These are phyloP conservation scores for Neurospora sp. DNA, from an alignment of 495 filamentous ascomycete genomes.

Conservation along the genomic window DNA sequence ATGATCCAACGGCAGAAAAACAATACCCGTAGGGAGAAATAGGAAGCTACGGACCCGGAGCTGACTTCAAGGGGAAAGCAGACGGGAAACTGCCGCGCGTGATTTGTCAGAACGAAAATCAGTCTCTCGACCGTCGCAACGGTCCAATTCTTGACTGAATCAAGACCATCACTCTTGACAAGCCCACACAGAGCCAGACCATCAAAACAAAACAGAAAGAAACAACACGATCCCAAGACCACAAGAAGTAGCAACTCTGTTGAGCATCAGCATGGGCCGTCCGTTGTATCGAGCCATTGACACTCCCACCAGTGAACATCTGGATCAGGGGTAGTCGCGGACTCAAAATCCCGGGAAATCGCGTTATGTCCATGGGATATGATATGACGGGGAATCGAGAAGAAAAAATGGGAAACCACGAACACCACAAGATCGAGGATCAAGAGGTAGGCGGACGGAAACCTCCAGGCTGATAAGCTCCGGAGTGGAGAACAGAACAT, in stretches of 20 bases:
- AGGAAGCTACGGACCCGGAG: background rate
- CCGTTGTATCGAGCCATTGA: too few relatives aligned
- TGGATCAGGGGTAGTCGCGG: background rate
- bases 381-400: background rate
- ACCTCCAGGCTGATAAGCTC: background rate
- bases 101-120: background rate
- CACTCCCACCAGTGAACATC: background rate
- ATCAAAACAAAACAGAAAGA: too few relatives aligned
- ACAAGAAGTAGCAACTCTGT: too few relatives aligned
- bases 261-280: too few relatives aligned
- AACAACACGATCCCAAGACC: too few relatives aligned
- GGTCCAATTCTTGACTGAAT: too few relatives aligned
- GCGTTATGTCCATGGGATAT: background rate
- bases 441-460: background rate
- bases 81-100: background rate
- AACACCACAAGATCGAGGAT: background rate
- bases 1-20: background rate
- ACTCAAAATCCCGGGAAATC: background rate
- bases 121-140: too few relatives aligned
- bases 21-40: too few relatives aligned
- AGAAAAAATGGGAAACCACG: background rate
- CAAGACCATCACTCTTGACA: too few relatives aligned
- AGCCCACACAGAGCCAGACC: too few relatives aligned
- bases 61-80: background rate
- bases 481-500: background rate